Evolutionary conservation across 495 filamentous ascomycete species (phyloP).

Genomic region (Aspergillus biplanus): DNA sequence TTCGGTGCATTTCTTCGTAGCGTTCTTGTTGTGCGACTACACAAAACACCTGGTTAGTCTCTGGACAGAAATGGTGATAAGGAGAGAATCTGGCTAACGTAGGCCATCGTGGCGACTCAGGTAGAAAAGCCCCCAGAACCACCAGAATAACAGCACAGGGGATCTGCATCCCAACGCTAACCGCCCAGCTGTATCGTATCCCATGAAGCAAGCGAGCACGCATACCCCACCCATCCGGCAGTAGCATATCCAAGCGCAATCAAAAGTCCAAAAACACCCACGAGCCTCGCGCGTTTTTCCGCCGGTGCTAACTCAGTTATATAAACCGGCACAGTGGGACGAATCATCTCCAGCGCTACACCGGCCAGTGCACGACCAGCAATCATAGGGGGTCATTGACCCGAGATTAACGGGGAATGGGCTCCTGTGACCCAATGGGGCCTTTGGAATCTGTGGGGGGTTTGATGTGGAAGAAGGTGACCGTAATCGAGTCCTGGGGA

Average conservation of each 20-base stretch:
- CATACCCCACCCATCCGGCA: background rate
- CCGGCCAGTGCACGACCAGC: conserved; percentile 68
- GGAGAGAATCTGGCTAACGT: background rate
- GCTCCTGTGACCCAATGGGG: no score
- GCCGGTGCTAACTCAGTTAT: conserved; percentile 66
- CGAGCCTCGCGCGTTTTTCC: conserved; percentile 62
- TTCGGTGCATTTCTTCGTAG: background rate
- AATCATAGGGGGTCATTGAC: no score
- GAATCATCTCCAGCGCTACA: conserved; percentile 67
- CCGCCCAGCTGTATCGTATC: background rate
- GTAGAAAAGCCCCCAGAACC: background rate
- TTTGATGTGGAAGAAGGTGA: no score
- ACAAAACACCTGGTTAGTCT: background rate
- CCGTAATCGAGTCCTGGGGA: no score
- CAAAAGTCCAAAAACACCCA: conserved; percentile 25
- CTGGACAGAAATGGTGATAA: background rate
- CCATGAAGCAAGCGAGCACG: background rate
- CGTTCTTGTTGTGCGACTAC: background rate
- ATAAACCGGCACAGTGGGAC: conserved; percentile 70
- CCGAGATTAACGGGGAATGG: no score
- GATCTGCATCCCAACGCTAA: background rate
- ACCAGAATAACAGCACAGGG: background rate
- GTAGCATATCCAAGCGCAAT: background rate
- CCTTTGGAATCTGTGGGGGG: no score
- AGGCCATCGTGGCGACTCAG: background rate